Conservation (phyloP, 768 basidiomycete species). For the Naganishia friedmannii region DNA sequence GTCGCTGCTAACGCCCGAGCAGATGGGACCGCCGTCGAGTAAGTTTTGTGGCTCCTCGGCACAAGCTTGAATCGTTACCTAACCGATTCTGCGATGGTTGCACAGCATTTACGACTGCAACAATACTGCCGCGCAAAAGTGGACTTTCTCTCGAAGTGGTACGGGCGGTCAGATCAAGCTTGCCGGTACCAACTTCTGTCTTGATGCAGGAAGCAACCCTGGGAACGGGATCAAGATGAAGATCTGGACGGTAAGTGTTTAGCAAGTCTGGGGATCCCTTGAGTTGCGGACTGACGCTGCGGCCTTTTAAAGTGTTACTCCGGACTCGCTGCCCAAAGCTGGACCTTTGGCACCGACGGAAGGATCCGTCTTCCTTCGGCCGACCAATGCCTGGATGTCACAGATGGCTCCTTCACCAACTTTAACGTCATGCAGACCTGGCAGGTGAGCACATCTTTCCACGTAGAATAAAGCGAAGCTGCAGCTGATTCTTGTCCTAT, state of each 20-base stretch:
- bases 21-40: slow-evolving; percentile 36
- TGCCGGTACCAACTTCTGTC: slow-evolving; percentile 39
- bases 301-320: slow-evolving; percentile 33
- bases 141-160: slow-evolving; percentile 32
- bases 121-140: slow-evolving; percentile 33
- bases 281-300: neutral
- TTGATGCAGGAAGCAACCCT: slow-evolving; percentile 38
- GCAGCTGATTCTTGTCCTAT: neutral
- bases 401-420: slow-evolving; percentile 19
- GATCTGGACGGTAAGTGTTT: slow-evolving; percentile 37
- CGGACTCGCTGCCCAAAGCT: slow-evolving; percentile 37
- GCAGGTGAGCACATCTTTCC: neutral
- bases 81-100: slow-evolving; percentile 3
- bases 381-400: slow-evolving; percentile 13
- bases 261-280: neutral
- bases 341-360: slow-evolving; percentile 29
- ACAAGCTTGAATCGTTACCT: no score
- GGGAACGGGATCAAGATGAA: slow-evolving; percentile 37
- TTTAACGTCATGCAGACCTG: slow-evolving; percentile 25
- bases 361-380: slow-evolving; percentile 16
- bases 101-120: slow-evolving; percentile 40
- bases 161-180: slow-evolving; percentile 37
- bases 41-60: no score
- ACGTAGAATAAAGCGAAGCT: no score
- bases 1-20: slow-evolving; percentile 28